These are phyloP conservation scores for Psilocybe cubensis DNA, from an alignment of 768 basidiomycete species.

Conservation along the genomic window DNA sequence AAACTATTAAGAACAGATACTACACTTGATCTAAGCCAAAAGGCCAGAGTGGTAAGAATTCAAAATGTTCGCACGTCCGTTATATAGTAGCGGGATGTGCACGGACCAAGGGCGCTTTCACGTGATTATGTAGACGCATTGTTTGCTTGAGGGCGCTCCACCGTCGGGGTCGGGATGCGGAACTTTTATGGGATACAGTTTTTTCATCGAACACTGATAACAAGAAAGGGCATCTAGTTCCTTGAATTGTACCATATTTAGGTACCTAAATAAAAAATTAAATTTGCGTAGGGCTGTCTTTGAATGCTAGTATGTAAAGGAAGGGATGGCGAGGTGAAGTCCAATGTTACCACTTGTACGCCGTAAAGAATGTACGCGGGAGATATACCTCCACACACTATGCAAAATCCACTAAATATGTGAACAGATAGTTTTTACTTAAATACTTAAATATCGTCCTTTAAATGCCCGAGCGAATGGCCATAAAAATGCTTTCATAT, in stretches of 20 bases:
- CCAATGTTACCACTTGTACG: no score
- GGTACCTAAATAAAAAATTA: not conserved
- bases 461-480: not conserved
- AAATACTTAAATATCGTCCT: not conserved
- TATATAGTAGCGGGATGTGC: conserved; percentile 28
- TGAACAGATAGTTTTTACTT: not conserved
- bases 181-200: no score
- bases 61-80: conserved; percentile 5
- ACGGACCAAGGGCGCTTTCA: conserved; percentile 17
- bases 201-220: no score
- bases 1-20: conserved; percentile 95
- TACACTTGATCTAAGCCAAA: conserved; percentile 98
- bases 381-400: not conserved
- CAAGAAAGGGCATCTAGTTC: no score
- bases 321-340: not conserved
- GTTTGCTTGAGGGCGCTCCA: not conserved
- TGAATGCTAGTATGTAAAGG: not conserved
- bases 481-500: not conserved
- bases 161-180: no score
- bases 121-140: not conserved
- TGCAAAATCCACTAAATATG: not conserved
- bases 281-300: not conserved
- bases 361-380: not conserved
- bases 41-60: conserved; percentile 85
- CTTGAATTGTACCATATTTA: no score